A percentile compares a stretch with the other conserved stretches of the same genome.
Conservation (phyloP, 352 stramenopile genomes). For the Thraustochytrium sp. region DNA sequence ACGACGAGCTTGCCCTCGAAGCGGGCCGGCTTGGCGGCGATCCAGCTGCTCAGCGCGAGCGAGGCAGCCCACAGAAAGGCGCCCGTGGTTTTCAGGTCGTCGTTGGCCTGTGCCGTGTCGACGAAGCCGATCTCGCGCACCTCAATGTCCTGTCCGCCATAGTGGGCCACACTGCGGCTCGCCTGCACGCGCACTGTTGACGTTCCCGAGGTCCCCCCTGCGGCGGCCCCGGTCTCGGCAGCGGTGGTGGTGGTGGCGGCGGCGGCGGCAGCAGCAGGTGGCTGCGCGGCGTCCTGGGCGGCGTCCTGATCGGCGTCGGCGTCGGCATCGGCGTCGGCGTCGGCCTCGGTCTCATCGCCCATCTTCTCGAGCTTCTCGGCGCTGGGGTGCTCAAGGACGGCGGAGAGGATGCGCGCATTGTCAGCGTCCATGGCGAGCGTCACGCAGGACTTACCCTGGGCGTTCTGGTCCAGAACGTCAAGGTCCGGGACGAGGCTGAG, state of each 20-base stretch:
- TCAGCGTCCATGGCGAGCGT: conserved; percentile 65
- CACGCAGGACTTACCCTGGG: conserved; percentile 60
- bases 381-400: conserved; percentile 63
- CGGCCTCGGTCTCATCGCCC: conserved; percentile 36
- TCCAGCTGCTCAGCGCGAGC: conserved; percentile 62
- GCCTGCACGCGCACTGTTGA: neutral
- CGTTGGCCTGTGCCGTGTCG: conserved; percentile 47
- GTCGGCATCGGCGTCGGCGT: conserved; percentile 40
- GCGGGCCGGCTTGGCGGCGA: conserved; percentile 49
- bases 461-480: conserved; percentile 65
- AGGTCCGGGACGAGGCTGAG: conserved; percentile 41
- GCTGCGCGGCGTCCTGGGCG: neutral
- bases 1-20: conserved; percentile 57
- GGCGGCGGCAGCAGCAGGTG: conserved; percentile 33
- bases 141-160: conserved; percentile 50
- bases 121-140: conserved; percentile 60
- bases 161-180: neutral
- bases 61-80: conserved; percentile 67
- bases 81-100: conserved; percentile 63
- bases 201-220: neutral
- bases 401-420: conserved; percentile 58
- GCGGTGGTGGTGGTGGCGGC: too few relatives aligned
- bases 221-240: neutral
- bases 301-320: conserved; percentile 39
- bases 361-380: conserved; percentile 60